Evolutionary conservation across 1,139 yeast species (phyloP).

Genomic region (Kurtzmaniella natalensis): DNA sequence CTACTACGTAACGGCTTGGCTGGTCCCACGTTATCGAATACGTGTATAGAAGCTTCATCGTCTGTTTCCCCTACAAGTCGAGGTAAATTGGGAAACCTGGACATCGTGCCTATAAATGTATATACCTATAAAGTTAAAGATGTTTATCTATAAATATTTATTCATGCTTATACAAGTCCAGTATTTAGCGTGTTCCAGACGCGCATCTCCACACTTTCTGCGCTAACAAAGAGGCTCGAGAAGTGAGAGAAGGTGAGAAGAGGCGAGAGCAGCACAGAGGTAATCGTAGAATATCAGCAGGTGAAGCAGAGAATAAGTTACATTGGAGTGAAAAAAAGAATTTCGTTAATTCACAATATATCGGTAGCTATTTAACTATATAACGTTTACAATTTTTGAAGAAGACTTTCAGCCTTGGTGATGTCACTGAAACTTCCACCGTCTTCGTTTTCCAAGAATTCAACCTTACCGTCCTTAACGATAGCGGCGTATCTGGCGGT

Average conservation of each 20-base stretch:
- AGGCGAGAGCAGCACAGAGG: no score
- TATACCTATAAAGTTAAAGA: neutral
- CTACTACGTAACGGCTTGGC: constrained; percentile 29
- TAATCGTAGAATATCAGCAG: neutral
- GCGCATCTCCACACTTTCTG: no score
- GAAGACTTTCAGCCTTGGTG: constrained; percentile 57
- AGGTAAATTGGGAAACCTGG: constrained; percentile 32
- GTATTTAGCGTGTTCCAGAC: no score
- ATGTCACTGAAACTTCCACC: constrained; percentile 51
- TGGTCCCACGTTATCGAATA: constrained; percentile 35
- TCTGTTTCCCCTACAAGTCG: constrained; percentile 38
- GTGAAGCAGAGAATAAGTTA: neutral
- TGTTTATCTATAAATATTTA: neutral
- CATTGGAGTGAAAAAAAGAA: neutral
- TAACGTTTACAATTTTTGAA: constrained; percentile 19
- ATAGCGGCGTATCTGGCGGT: constrained; percentile 70
- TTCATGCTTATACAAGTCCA: no score
- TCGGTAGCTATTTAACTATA: neutral
- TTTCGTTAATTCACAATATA: no score
- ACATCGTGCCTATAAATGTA: neutral
- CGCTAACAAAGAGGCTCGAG: no score
- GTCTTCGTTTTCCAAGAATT: constrained; percentile 64
- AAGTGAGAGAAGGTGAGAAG: no score
- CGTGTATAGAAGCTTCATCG: constrained; percentile 42
- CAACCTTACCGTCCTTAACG: constrained; percentile 57